Evolutionary conservation across 306 rosid species (phyloP).

Genomic region (Datisca glomerata): DNA sequence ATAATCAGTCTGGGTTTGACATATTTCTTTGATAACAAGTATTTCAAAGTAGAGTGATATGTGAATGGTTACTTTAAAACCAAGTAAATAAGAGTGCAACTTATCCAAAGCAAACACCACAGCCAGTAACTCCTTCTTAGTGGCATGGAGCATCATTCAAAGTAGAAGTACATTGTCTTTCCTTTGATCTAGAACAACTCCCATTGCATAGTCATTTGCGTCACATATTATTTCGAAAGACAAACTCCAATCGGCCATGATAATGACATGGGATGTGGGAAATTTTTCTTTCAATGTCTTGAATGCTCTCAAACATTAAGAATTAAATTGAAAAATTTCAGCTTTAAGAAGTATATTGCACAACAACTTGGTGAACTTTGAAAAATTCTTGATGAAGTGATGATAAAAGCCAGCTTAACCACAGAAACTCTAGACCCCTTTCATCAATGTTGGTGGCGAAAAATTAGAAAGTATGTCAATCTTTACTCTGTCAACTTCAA

Average conservation of each 20-base stretch:
- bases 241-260: not conserved
- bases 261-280: not conserved
- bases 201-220: not conserved
- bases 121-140: not conserved
- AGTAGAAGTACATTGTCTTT: fast-evolving
- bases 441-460: not conserved
- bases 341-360: not conserved
- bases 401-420: not conserved
- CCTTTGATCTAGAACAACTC: not conserved
- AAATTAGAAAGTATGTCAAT: not conserved
- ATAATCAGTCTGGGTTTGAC: no score
- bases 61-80: no score
- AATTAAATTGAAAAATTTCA: no score
- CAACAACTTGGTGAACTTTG: not conserved
- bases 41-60: no score
- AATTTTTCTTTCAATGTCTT: not conserved
- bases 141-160: not conserved
- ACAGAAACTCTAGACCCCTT: not conserved
- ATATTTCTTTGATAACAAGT: no score
- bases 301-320: not conserved
- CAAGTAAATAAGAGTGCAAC: no score
- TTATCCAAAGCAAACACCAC: not conserved
- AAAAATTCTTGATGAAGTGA: no score
- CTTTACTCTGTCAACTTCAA: constrained; percentile 1
- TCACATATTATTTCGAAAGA: constrained; percentile 1